Conservation (phyloP, 176 grass and related monocot species). For the Lolium perenne region DNA sequence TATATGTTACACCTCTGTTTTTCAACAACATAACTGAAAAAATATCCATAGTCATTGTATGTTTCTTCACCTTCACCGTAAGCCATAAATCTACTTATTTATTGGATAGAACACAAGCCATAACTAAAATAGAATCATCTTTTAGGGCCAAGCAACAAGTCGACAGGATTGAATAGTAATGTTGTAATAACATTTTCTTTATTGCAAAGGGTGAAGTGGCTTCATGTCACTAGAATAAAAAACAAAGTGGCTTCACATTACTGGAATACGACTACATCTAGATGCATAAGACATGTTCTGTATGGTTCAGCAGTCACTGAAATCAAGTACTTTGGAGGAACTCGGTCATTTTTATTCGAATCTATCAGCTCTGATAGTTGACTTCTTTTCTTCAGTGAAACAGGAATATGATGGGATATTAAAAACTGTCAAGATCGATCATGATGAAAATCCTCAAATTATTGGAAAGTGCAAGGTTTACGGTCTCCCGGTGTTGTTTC, state of each 20-base stretch:
- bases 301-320: not conserved
- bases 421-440: constrained; percentile 93
- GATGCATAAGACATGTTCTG: not conserved
- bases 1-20: not conserved
- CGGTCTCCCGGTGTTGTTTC: constrained; percentile 76
- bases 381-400: constrained; percentile 36
- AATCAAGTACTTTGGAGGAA: not conserved
- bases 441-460: constrained; percentile 79
- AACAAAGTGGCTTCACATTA: too few species aligned
- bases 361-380: constrained; percentile 1
- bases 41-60: not conserved
- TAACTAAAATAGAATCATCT: too few species aligned
- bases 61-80: not conserved
- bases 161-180: too few species aligned
- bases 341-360: not conserved
- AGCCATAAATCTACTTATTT: too few species aligned
- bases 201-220: too few species aligned
- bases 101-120: too few species aligned
- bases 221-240: too few species aligned
- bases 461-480: constrained; percentile 87
- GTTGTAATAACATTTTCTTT: too few species aligned
- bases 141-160: too few species aligned
- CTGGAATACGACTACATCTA: too few species aligned
- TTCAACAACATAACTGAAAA: not conserved
- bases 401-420: constrained; percentile 77